These are phyloP conservation scores for Epichloe hybrida DNA, from an alignment of 2,329 filamentous ascomycete species.

Conservation along the genomic window DNA sequence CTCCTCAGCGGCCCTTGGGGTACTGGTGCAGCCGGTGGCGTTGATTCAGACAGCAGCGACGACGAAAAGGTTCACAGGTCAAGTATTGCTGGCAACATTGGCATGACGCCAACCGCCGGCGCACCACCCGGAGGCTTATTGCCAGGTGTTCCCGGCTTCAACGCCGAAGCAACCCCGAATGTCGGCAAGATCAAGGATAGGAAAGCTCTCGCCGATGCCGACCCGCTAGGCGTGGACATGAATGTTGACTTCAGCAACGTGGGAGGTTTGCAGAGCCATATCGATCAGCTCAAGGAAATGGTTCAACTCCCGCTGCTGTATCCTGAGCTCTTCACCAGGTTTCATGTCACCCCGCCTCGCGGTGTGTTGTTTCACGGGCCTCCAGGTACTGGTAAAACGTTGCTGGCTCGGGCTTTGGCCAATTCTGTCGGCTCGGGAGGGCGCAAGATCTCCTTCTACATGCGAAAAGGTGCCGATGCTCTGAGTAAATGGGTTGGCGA, in stretches of 20 bases:
- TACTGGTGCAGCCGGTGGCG: slow-evolving; percentile 59
- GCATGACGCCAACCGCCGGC: slow-evolving; percentile 43
- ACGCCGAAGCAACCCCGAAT: slow-evolving; percentile 50
- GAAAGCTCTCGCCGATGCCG: slow-evolving; percentile 82
- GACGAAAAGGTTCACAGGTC: slow-evolving; percentile 66
- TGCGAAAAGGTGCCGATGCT: slow-evolving; percentile 96
- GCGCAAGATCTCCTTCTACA: slow-evolving; percentile 95
- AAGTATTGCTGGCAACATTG: slow-evolving; percentile 42
- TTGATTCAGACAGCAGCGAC: slow-evolving; percentile 92
- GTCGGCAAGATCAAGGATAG: slow-evolving; percentile 89
- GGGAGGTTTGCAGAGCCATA: slow-evolving; percentile 82
- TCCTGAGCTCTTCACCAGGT: slow-evolving; percentile 81
- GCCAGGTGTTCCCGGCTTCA: slow-evolving; percentile 25
- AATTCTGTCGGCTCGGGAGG: slow-evolving; percentile 82
- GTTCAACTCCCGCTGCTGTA: slow-evolving; percentile 88
- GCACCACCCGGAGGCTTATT: slow-evolving; percentile 30
- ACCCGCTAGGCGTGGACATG: slow-evolving; percentile 84
- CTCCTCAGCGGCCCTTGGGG: slow-evolving; percentile 64
- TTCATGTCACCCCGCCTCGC: slow-evolving; percentile 85
- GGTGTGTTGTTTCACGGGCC: slow-evolving; percentile 95
- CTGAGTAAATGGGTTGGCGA: slow-evolving; percentile 98
- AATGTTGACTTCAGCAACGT: slow-evolving; percentile 91
- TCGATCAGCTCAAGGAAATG: slow-evolving; percentile 98
- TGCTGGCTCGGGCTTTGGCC: slow-evolving; percentile 85
- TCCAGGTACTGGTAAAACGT: slow-evolving; percentile 92